Evolutionary conservation across 2,329 filamentous ascomycete species (phyloP), one percentile per base, ranked within the genome.

Genomic region (Botrytis elliptica): DNA sequence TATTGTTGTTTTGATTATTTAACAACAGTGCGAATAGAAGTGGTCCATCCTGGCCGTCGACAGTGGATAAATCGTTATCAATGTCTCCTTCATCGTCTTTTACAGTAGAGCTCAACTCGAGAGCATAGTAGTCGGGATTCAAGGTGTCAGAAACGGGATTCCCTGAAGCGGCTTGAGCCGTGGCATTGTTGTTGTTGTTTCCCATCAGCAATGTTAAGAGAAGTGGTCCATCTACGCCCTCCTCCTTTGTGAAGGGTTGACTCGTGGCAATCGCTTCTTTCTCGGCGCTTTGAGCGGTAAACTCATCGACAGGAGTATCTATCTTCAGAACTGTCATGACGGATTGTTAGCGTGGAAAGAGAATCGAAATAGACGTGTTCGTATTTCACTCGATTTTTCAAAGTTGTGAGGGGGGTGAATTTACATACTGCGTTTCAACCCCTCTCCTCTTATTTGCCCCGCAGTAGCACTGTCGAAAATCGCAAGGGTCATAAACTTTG

Each of bases 151-250:
- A 14, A 44, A 69, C 1, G 44, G 8, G 4, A 12, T 22, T 1
- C 8, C 0, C 18, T 12, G 29, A 1, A 20, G 9, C 1, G 1
- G 4, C 0, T 36, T 46, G 42, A 33, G 63, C 40, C 16, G 4
- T 18, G n/a, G n/a, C 18, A 12, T 40, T 40, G 10, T 40, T 40
- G 40, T 40, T 40, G 40, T 40, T 14, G 10, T 40, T 40, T 40
- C 40, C 40, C 40, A 40, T 40, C 40, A 40, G 40, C 12, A 40
- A 12, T 14, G 10, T 12, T 40, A 40, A 40, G 40, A 40, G 10
- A 40, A 40, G 40, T 12, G 40, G 40, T 12, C 40, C 40, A 40
- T 40, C 40, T 14, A 2, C 3, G 14, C 40, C 40, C 10, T 12
- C 40, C 10, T 40, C 40, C 10, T 40, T 14, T 40, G 40, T 12